Percentiles rank a stretch among this genome's conserved stretches.
These are phyloP conservation scores for Apiotrichum gracile DNA, from an alignment of 1,284 basidiomycete genomes.

Conservation along the genomic window DNA sequence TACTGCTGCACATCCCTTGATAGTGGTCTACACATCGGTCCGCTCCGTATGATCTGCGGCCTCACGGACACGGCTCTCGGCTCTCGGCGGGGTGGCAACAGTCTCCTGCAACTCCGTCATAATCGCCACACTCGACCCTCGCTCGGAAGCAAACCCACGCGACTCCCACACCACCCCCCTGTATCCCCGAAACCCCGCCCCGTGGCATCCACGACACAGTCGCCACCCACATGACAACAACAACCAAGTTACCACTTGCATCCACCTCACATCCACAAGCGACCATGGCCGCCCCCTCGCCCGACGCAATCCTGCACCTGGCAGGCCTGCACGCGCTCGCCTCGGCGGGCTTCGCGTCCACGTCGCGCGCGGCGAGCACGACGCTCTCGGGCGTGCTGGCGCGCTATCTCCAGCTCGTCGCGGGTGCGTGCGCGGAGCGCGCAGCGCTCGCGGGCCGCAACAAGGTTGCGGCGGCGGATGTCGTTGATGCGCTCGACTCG, in stretches of 20 bases:
- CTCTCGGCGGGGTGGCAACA: too few relatives aligned
- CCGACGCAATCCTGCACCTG: conserved; percentile 41
- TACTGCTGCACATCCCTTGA: too few relatives aligned
- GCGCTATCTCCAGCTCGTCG: conserved; percentile 35
- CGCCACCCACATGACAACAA: background rate
- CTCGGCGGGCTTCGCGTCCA: conserved; percentile 39
- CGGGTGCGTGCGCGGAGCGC: conserved; percentile 31
- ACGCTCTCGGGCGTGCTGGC: conserved; percentile 33
- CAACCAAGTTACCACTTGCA: background rate
- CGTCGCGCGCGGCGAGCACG: conserved; percentile 36
- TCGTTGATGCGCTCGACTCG: conserved; percentile 34
- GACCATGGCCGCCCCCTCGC: conserved; percentile 26
- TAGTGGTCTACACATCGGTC: too few relatives aligned
- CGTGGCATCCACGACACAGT: background rate
- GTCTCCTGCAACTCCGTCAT: too few relatives aligned
- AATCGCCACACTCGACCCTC: too few relatives aligned
- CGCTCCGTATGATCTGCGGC: too few relatives aligned
- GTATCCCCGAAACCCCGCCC: too few relatives aligned
- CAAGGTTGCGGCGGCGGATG: conserved; percentile 38
- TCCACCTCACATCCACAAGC: background rate
- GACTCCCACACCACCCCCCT: too few relatives aligned
- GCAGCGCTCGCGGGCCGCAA: conserved; percentile 36
- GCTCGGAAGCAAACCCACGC: too few relatives aligned
- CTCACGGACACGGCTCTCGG: too few relatives aligned
- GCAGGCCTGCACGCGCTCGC: conserved; percentile 38